Evolutionary conservation across 148 eudicot species (phyloP).

Genomic region (Amaranthus cruentus): DNA sequence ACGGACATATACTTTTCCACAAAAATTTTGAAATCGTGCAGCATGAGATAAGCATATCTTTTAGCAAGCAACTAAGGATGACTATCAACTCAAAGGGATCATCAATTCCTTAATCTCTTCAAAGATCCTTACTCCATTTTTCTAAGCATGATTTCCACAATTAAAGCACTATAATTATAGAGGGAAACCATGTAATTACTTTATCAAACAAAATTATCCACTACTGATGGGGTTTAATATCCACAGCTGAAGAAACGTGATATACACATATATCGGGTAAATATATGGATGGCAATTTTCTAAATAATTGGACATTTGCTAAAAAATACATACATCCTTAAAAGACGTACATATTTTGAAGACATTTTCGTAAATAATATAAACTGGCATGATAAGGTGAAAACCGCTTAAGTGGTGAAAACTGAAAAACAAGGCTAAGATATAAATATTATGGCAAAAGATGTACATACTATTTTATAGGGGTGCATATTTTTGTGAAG

Average conservation of each 20-base stretch:
- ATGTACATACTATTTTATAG: no score
- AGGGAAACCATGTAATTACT: not conserved
- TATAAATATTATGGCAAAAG: no score
- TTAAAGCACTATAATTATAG: not conserved
- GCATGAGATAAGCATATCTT: not conserved
- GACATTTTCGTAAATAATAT: no score
- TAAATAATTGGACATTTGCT: no score
- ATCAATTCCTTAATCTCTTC: not conserved
- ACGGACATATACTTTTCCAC: not conserved
- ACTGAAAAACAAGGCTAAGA: no score
- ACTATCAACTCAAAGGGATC: not conserved
- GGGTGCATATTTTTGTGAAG: no score
- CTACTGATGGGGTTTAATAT: not conserved
- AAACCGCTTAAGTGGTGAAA: no score
- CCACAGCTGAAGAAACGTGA: not conserved
- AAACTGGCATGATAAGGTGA: no score
- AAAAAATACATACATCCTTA: no score
- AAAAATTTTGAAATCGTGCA: not conserved
- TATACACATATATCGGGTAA: not conserved
- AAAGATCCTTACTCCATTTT: not conserved
- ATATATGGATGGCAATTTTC: no score
- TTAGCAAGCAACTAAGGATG: not conserved
- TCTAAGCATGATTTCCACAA: not conserved
- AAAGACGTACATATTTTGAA: no score
- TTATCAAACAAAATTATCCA: no score